A percentile compares a stretch with the other conserved stretches of the same genome.
Evolutionary conservation across 2,329 filamentous ascomycete genomes (phyloP).

Genomic region (Fusarium illudens): DNA sequence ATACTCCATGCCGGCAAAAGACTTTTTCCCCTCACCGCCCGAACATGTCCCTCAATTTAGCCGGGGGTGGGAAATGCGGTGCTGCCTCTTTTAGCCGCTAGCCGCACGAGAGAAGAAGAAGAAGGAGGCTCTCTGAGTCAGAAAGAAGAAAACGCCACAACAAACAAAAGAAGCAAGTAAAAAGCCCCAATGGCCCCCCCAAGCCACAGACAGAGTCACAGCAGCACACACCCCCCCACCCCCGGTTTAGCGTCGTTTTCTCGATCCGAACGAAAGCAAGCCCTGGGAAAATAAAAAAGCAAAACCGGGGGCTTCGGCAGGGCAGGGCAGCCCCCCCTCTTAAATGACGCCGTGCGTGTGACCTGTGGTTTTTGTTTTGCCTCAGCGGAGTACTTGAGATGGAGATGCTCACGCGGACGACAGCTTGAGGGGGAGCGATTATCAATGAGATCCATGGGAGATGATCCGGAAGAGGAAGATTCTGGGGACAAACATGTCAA

Average conservation of each 20-base stretch:
- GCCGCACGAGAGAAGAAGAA: not conserved
- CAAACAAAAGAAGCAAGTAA: not conserved
- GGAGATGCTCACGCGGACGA: slow-evolving; percentile 10
- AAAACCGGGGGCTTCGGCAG: not conserved
- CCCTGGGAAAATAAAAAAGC: slow-evolving; percentile 20
- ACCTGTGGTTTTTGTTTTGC: slow-evolving; percentile 10
- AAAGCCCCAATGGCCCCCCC: too few relatives aligned
- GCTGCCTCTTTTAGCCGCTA: not conserved
- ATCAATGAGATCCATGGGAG: slow-evolving; percentile 12
- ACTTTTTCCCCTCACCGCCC: slow-evolving; percentile 3
- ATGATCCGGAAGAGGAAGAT: not conserved
- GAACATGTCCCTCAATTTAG: slow-evolving; percentile 20
- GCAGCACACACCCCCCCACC: not conserved
- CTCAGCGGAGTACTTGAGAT: not conserved
- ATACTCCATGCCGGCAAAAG: not conserved
- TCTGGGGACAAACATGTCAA: slow-evolving; percentile 17
- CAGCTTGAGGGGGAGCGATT: slow-evolving; percentile 2
- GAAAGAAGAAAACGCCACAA: slow-evolving; percentile 7
- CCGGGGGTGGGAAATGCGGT: slow-evolving; percentile 6
- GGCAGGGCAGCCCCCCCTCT: not conserved
- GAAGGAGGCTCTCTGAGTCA: slow-evolving; percentile 21
- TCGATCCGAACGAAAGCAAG: slow-evolving; percentile 20
- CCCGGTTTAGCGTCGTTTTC: slow-evolving; percentile 24
- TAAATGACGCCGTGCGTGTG: slow-evolving; percentile 11
- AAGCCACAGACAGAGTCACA: not conserved